Base-by-base conservation (phyloP, 2,329 filamentous ascomycete species). In the Venturia oleaginea region DNA sequence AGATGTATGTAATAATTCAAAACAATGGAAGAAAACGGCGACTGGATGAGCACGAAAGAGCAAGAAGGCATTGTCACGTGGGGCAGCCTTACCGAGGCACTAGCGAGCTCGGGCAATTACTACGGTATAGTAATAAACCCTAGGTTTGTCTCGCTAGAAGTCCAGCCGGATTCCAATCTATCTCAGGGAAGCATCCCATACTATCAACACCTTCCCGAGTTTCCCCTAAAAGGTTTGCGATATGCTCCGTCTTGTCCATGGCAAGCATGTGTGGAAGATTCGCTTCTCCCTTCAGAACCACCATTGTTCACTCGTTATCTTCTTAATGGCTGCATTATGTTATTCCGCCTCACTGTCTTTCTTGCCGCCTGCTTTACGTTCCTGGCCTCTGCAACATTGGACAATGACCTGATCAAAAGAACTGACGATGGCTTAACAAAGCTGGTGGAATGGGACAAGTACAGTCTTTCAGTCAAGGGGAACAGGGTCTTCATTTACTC, bases 401-500 rank as follows among this genome's bases (percentile, higher is more conserved):
- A 40, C 37, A 13, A 13, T 40, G 37, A 13, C 10, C 37, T 40
- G 6, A 13, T 13, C 37, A 40, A 40, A 13, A 40, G 37, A 40
- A 40, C 75, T 4, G 72, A 75, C 62, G 74, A 80, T 69, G 76
- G 74, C 40, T 73, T 78, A 63, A 77, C 74, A 13, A 74, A 77
- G 22, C 70, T 75, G 1, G 81, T 83, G 27, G 72, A 76, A 68
- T 80, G 81, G 81, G 81, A 83, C 66, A 77, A 81, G 64, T 81
- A 81, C 70, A 83, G 80, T 70, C 79, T 83, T 68, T 76, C 79
- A 37, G 71, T 83, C 63, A 78, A 83, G 62, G 79, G 78, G 34
- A 76, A 83, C 68, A 73, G 81, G 24, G 70, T 83, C 5, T 83
- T 81, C 67, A 73, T 84, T 54, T 83, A 80, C 69, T 78, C 78